Evolutionary conservation across 2,329 filamentous ascomycete genomes (phyloP).

Genomic region (Colletotrichum simmondsii): DNA sequence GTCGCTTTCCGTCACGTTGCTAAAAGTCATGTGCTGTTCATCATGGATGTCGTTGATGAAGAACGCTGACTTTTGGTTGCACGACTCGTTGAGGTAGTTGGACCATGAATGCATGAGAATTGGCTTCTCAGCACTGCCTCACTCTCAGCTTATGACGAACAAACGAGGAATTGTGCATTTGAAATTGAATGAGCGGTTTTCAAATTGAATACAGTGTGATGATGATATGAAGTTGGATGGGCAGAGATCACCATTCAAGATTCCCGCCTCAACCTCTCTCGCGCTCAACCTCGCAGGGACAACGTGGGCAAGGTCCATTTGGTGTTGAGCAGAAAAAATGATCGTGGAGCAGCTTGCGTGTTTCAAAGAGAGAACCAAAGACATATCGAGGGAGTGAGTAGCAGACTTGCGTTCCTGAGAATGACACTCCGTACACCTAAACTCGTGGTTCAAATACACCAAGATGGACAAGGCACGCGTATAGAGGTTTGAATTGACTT

Average conservation of each 20-base stretch:
- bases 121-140: not conserved
- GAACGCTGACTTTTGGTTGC: not conserved
- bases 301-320: no score
- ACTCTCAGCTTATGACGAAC: not conserved
- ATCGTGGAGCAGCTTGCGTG: no score
- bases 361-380: no score
- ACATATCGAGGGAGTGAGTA: not conserved
- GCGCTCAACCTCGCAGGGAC: no score
- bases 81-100: not conserved
- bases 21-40: not conserved
- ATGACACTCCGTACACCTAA: not conserved
- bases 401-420: not conserved
- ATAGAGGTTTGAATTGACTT: not conserved
- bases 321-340: no score
- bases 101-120: not conserved
- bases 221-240: no score
- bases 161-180: not conserved
- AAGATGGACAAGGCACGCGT: not conserved
- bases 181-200: no score
- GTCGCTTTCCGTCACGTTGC: not conserved
- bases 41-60: not conserved
- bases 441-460: not conserved
- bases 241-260: no score
- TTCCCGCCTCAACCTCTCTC: no score
- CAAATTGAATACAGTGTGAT: no score